Base-by-base conservation (phyloP, 345 rosid genomes). In the Abelmoschus esculentus region DNA sequence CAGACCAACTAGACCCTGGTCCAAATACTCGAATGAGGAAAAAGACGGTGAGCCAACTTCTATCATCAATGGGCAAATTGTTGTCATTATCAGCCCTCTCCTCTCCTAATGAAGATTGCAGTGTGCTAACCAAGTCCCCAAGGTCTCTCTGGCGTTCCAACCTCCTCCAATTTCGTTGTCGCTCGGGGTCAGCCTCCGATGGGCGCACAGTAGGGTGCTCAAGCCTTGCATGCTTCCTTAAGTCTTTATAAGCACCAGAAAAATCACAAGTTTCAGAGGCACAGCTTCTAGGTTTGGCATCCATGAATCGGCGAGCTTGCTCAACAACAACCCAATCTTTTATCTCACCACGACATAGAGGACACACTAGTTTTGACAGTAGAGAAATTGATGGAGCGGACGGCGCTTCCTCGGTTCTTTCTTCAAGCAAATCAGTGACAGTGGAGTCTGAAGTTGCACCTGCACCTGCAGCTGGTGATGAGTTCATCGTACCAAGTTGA, bases 101-200 rank as follows among this genome's bases (percentile, higher is more conserved):
- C 66, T 95, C 98, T 44, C 87, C 96, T 66, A 90, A 82, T 10
- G 96, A 88, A 72, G 96, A 90, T 36, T 88, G 89, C 34, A 95
- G 93, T 1, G 96, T 86, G 81, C 99, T 91, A 38, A 95, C 83
- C 78, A 95, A 78, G 81, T 95, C 98, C 5, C 99, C 99, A 17
- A 95, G 73, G 70, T 95, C 99, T 78, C 99, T 89, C 82, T 91
- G 96, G 40, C 96, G 93, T 81, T 95, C 97, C 76, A 95, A 73
- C 83, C 93, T 83, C 82, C 98, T 88, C 99, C 99, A 95, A 68
- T 81, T 86, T 64, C 91, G 92, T 69, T 90, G 90, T 66, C 99
- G 76, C 78, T 88, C 99, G 3, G 97, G 99, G 72, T 91, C 96
- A 67, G 89, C 87, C 81, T 86, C 93, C 13, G 98, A 80, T 22